Evolutionary conservation across 257 asterid genomes (phyloP), one percentile per base, ranked within the genome.

Genomic region (Fraxinus quadrangulata): DNA sequence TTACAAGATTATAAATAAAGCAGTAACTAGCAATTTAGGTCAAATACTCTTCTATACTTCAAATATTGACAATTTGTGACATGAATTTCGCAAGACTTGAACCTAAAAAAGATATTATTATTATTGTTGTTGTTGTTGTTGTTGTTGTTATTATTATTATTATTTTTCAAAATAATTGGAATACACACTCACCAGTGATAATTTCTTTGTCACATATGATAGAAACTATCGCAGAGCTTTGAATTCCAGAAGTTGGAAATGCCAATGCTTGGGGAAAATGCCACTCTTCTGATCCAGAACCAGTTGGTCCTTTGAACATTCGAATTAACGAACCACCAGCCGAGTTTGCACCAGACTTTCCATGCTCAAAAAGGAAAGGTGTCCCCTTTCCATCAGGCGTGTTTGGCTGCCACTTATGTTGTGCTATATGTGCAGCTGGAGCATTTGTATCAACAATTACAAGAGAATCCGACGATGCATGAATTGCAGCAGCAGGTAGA

Each of bases 371-470:
- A 83, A 96, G 97, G 87, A 96, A 96, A 77, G 98, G 99, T n/a
- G 96, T 54, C 54, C 99, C 99, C 80, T 89, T 96, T 71, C 98
- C 99, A 85, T 93, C 99, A 40, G 99, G 99, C 70, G 99, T 93
- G 85, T 96, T 96, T 47, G 97, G 98, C 84, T 96, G 99, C 99
- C 99, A 96, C 87, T 92, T 96, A 77, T 96, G 99, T 77, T 89
- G 97, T 31, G 97, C 98, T 73, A 96, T 78, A 73, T 92, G 99
- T 77, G 94, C 98, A 11, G 94, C 97, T 28, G 99, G 99, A 21
- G 92, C 97, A 82, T 85, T 83, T 80, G 80, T 74, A 84, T 92
- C 98, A 76, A 88, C 98, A 82, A 91, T 86, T 76, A 96, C 81
- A 49, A 96, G 87, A 81, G 97, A 90, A 85, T 96, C 97, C 47